These are phyloP conservation scores for Moesziomyces aphidis DNA, from an alignment of 1,284 basidiomycete species.

Conservation along the genomic window DNA sequence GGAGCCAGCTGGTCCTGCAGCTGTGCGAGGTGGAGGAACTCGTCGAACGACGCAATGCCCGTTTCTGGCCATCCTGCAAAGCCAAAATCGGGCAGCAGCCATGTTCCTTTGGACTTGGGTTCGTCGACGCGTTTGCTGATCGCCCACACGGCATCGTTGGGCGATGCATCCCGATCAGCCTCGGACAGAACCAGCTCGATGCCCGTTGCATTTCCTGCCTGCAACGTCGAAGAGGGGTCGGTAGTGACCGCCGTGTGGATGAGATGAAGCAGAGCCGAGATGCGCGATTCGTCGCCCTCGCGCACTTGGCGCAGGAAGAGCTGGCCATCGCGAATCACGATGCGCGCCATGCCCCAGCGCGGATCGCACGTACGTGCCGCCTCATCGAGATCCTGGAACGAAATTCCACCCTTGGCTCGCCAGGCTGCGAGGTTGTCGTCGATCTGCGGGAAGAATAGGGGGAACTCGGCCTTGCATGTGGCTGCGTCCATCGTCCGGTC, in stretches of 20 bases:
- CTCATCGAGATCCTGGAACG: conserved; percentile 28
- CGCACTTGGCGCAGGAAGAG: conserved; percentile 42
- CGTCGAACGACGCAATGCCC: conserved; percentile 45
- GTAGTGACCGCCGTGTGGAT: conserved; percentile 35
- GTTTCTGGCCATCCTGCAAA: conserved; percentile 58
- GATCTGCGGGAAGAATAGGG: conserved; percentile 52
- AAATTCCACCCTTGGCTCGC: conserved; percentile 44
- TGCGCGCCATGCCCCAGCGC: conserved; percentile 42
- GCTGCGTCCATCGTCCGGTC: conserved; percentile 38
- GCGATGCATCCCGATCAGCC: conserved; percentile 47
- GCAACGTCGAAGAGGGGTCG: conserved; percentile 13
- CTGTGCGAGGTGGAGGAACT: conserved; percentile 32
- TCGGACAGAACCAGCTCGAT: conserved; percentile 44
- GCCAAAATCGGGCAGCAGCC: conserved; percentile 55
- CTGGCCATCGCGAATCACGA: conserved; percentile 48
- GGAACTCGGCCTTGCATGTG: conserved; percentile 47
- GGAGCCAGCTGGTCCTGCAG: conserved; percentile 34
- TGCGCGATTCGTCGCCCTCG: conserved; percentile 47
- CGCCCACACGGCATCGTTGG: conserved; percentile 36
- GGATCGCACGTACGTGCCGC: conserved; percentile 11
- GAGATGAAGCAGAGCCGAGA: conserved; percentile 43
- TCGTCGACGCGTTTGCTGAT: conserved; percentile 35
- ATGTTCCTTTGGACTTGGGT: conserved; percentile 18
- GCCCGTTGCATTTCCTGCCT: conserved; percentile 1
- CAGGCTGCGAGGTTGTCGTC: conserved; percentile 35